Evolutionary conservation across 495 filamentous ascomycete genomes (phyloP), one percentile per base, ranked within the genome.

Genomic region (Neurospora sp.): DNA sequence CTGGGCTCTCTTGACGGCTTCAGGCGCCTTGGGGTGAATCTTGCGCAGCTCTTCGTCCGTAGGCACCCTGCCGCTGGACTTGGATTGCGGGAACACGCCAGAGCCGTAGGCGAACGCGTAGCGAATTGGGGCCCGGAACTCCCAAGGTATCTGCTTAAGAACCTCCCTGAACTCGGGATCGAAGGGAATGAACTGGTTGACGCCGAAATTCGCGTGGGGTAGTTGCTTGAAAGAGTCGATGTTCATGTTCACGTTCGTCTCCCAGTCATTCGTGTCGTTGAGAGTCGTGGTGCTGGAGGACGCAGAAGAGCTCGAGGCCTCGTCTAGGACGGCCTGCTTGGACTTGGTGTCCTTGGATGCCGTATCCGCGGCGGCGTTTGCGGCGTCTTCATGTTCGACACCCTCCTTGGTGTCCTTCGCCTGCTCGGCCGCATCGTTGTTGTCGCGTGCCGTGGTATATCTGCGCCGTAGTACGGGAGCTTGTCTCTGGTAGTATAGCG

Each of bases 21-120:
- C 81, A 23, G 92, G 93, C 3, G 93, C 88, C 71, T 93, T 90
- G 4, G 93, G 90, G 77, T 97, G 94, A 37, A 91, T 86, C 23
- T 85, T 84, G 41, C 85, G 84, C n/a, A 87, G 83, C 75, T 87
- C 85, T 35, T 81, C 88, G 23, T 88, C 83, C 3, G 84, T 80
- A 4, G 86, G 82, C 18, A 83, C 80, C 70, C 80, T 86, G 46
- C 86, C 82, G 74, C 75, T 75, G 27, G 77, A 39, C 69, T 83
- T 87, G 5, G 88, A 89, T 78, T 99, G 96, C 1, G 94, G 88
- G 79, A 99, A 99, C 7, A 99, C 96, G 9, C 96, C 96, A 1
- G 95, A 98, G 35, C 96, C 96, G 79, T 99, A 99, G 16, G 96
- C 96, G 80, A 99, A 96, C 7, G 94, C 95, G 84, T 98, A 98